Evolutionary conservation across 2,329 filamentous ascomycete genomes (phyloP), one percentile per base, ranked within the genome.

Genomic region (Penicillium palitans): DNA sequence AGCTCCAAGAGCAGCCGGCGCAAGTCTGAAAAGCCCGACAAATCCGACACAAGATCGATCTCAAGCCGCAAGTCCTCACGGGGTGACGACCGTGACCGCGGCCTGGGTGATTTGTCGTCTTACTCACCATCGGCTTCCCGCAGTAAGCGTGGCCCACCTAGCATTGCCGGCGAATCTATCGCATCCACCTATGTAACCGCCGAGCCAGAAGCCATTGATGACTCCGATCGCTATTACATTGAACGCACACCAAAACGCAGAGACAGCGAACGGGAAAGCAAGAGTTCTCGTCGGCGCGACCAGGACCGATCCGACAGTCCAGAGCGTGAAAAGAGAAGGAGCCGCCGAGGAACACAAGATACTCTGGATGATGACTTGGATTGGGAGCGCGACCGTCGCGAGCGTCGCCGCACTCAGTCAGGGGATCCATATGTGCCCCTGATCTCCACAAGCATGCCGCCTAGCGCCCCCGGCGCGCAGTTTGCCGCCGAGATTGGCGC

Each of bases 71-170:
- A 74, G 66, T 72, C 75, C 56, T 68, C 76, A 72, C 74, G 76
- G 72, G 74, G 74, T 76, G 77, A 79, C 74, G 77, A 79, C 72
- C 76, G 77, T 74, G 76, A 75, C 57, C 73, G 74, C 55, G 75
- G 72, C 57, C 65, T 76, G 63, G 72, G 70, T 53, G 73, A 75
- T 61, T 59, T 73, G 62, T 64, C 68, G 21, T 56, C 65, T 54
- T 71, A 72, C 55, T 53, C 67, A 44, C 63, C 67, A 10, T 65
- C 69, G 15, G 53, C 61, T 44, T 65, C 62, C 46, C 65, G 66
- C 48, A 70, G 61, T 61, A 66, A 53, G 61, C 70, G 69, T 45
- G 66, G 68, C 53, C 62, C 68, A 12, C 48, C 65, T 19, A 73
- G 71, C 54, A 59, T 60, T 21, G 67, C 69, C 15, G 68, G 61